Base-by-base conservation (phyloP, 495 filamentous ascomycete genomes). In the Chaetomium cochliodes region DNA sequence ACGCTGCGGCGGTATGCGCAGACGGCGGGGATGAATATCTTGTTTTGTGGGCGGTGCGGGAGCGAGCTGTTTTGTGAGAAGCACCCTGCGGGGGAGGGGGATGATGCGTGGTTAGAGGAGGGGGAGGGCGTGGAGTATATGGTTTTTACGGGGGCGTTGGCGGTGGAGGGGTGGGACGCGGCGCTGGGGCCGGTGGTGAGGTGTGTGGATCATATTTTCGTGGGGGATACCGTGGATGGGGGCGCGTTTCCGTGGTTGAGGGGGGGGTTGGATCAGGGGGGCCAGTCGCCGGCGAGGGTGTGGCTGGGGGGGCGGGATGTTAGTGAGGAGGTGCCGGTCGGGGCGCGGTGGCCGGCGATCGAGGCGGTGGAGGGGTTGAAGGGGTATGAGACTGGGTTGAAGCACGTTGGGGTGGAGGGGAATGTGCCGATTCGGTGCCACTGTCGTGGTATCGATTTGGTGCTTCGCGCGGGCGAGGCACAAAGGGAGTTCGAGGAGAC, bases 31-130 rank as follows among this genome's bases (percentile, higher is more conserved):
- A 55, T 69, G 12, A 65, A 69, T 1, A 60, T 73, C 0, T 62
- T 75, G 20, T 86, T 81, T 58, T 86, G 83, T 70, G 73, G 72
- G 18, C 77, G 70, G 0, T 86, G 82, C 54, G 75, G 75, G 18
- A 78, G 78, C 51, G 72, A 74, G 9, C 71, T 80, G 69, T 80
- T 86, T 46, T 78, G 70, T 30, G 73, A 75, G 37, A 58, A 59
- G 39, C 13, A 5, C 3, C n/a, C 18, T 30, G 28, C 2, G 46
- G n/a, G 2, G 2, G 8, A 23, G n/a, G 46, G n/a, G 12, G n/a
- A 5, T 8, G 46, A 3, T 5, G 46, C 3, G 13, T 15, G n/a
- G 44, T 18, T 47, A 16, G 16, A 18, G 2, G 1, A 1, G 16
- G 5, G 16, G 16, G 25, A 65, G 72, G 3, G 37, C 66, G n/a